Conservation (phyloP, 2,329 filamentous ascomycete species). For the Metarhizium rileyi region DNA sequence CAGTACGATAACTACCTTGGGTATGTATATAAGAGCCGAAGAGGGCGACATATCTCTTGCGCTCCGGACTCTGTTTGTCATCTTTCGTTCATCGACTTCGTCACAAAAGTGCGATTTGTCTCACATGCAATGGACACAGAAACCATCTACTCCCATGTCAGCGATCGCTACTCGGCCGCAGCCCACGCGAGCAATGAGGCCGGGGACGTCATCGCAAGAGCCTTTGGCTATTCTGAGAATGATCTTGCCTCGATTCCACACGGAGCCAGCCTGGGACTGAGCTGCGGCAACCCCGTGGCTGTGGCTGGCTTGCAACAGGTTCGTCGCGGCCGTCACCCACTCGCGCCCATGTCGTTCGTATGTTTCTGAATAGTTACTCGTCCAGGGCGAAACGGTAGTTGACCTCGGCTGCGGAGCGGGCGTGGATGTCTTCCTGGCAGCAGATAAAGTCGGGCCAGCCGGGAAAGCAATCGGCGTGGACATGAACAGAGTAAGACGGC, state of each 20-base stretch:
- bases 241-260: slow-evolving; percentile 36
- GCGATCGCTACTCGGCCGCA: slow-evolving; percentile 21
- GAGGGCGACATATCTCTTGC: too few species aligned
- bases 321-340: background rate
- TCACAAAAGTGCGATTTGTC: too few species aligned
- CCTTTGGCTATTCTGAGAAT: slow-evolving; percentile 42
- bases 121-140: slow-evolving; percentile 14
- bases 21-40: too few species aligned
- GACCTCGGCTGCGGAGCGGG: slow-evolving; percentile 49
- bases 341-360: background rate
- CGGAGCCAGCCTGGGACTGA: slow-evolving; percentile 41
- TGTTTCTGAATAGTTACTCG: too few species aligned
- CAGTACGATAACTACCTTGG: too few species aligned
- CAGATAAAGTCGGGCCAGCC: slow-evolving; percentile 34
- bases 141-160: background rate
- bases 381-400: slow-evolving; percentile 44
- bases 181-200: slow-evolving; percentile 16
- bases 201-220: slow-evolving; percentile 31
- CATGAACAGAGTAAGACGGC: slow-evolving; percentile 53
- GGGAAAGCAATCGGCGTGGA: slow-evolving; percentile 47
- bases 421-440: slow-evolving; percentile 47
- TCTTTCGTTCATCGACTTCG: too few species aligned
- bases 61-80: too few species aligned
- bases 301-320: slow-evolving; percentile 37
- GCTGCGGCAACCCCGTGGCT: slow-evolving; percentile 44